These are phyloP conservation scores for Peterozyma toletana DNA, from an alignment of 805 yeast species.

Conservation along the genomic window DNA sequence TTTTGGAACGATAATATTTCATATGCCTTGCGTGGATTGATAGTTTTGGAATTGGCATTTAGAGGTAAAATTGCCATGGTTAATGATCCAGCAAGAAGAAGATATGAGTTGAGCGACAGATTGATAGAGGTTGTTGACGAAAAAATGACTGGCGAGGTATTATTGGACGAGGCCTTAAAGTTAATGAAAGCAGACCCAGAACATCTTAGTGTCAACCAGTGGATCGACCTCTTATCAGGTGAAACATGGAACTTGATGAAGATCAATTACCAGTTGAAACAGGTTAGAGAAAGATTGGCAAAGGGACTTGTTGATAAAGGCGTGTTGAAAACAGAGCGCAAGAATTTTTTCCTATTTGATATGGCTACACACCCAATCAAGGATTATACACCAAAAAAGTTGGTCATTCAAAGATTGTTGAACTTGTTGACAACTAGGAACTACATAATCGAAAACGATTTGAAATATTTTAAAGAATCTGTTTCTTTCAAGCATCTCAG, in stretches of 20 bases:
- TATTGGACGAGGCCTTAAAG: slow-evolving; percentile 88
- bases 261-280: slow-evolving; percentile 91
- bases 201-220: slow-evolving; percentile 68
- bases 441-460: slow-evolving; percentile 44
- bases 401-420: slow-evolving; percentile 66
- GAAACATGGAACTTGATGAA: slow-evolving; percentile 98
- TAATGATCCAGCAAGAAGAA: slow-evolving; percentile 85
- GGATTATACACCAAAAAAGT: slow-evolving; percentile 79
- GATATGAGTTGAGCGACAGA: slow-evolving; percentile 84
- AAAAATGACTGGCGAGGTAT: slow-evolving; percentile 87
- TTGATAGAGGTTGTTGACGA: slow-evolving; percentile 81
- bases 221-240: slow-evolving; percentile 92
- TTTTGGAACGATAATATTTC: slow-evolving; percentile 98
- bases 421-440: slow-evolving; percentile 67
- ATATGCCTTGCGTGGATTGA: slow-evolving; percentile 92
- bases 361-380: slow-evolving; percentile 98
- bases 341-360: slow-evolving; percentile 88
- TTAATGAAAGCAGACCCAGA: slow-evolving; percentile 83
- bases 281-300: slow-evolving; percentile 92
- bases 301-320: slow-evolving; percentile 98
- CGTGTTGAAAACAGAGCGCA: slow-evolving; percentile 88
- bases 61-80: slow-evolving; percentile 84
- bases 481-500: slow-evolving; percentile 68
- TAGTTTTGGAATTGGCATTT: slow-evolving; percentile 84
- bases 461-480: slow-evolving; percentile 61